Base-by-base conservation (phyloP, 805 yeast genomes). In the Nakazawaea holstii region DNA sequence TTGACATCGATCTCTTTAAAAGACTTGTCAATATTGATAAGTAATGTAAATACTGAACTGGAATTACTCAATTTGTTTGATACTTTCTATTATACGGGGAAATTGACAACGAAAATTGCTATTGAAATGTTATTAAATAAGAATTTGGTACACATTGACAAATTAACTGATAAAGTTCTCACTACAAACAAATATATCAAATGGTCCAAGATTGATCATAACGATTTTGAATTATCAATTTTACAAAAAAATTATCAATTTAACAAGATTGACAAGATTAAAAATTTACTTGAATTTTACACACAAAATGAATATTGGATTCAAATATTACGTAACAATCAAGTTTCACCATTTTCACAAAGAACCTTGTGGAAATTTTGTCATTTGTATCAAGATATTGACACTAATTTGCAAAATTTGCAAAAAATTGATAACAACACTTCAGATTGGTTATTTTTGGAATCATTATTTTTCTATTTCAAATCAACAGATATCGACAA, bases 361-460 rank as follows among this genome's bases (percentile, higher is more conserved):
- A 42, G 50, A 26, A 43, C 47, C 6, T 33, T 48, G 11, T 48
- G 50, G 50, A 48, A 48, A 15, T 33, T 33, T 33, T 32, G 43
- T 6, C 14, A 43, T 9, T 11, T 37, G 14, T 37, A 10, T 17
- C 6, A 10, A 8, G 39, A 30, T 6, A 26, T 38, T 24, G 39
- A 31, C 9, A 11, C 2, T 5, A 20, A 28, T 27, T 8, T 15
- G 2, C 10, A 24, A 4, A 20, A 27, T 7, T 32, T 42, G 14
- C 9, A 15, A 8, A 37, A 14, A 6, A 10, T 41, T 9, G 20
- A 47, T 8, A 15, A 6, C 5, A 6, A 27, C 10, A 27, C 14
- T 7, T 24, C 43, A 13, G 26, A 17, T 1, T 48, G 50, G 50
- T 39, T 48, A 26, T 43, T 43, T 1, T 30, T 43, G 26, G 50